A percentile compares a stretch with the other conserved stretches of the same genome.
Evolutionary conservation across 805 yeast species (phyloP).

Genomic region (Metschnikowia similis): DNA sequence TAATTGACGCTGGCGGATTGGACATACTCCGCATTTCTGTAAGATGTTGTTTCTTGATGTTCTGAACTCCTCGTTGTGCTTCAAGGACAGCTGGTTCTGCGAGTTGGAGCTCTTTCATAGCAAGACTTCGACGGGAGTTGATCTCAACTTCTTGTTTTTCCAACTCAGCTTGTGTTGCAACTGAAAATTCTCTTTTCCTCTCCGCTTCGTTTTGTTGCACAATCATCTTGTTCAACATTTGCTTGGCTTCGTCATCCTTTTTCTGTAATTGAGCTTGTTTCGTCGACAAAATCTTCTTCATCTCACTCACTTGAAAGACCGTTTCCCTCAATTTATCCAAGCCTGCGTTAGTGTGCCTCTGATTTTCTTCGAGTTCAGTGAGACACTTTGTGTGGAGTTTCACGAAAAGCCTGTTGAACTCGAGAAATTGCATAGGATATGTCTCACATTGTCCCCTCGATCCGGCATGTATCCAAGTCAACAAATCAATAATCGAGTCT

Average conservation of each 20-base stretch:
- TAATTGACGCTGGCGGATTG: slow-evolving; percentile 87
- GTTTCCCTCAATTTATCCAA: slow-evolving; percentile 73
- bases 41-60: slow-evolving; percentile 86
- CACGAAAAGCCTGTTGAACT: slow-evolving; percentile 45
- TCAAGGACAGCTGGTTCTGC: slow-evolving; percentile 84
- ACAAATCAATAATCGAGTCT: slow-evolving; percentile 44
- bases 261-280: slow-evolving; percentile 46
- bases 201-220: slow-evolving; percentile 89
- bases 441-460: slow-evolving; percentile 12
- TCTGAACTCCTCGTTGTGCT: slow-evolving; percentile 86
- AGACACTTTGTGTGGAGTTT: slow-evolving; percentile 41
- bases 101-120: slow-evolving; percentile 57
- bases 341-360: slow-evolving; percentile 70
- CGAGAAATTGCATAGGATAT: slow-evolving; percentile 57
- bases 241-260: slow-evolving; percentile 67
- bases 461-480: slow-evolving; percentile 45
- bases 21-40: slow-evolving; percentile 86
- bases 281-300: slow-evolving; percentile 49
- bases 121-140: slow-evolving; percentile 47
- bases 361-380: slow-evolving; percentile 53
- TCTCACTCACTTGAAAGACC: slow-evolving; percentile 60
- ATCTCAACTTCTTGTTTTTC: slow-evolving; percentile 63
- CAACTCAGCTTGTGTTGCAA: slow-evolving; percentile 67
- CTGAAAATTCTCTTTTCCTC: slow-evolving; percentile 79
- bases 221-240: slow-evolving; percentile 70